Conservation (phyloP, 495 filamentous ascomycete species). For the Penicillium waksmanii region DNA sequence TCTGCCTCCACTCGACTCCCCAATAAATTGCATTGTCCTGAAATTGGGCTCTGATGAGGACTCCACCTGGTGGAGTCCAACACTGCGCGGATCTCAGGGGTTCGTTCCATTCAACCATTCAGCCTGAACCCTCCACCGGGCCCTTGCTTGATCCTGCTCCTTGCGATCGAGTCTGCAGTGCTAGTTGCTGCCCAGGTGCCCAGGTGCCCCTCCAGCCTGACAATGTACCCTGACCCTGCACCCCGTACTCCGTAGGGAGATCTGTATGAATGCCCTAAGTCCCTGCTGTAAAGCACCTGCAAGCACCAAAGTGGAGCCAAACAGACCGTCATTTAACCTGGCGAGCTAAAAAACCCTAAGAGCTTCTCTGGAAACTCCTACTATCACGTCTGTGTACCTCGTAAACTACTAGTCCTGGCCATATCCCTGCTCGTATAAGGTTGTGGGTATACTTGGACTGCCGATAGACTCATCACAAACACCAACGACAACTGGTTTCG, state of each 20-base stretch:
- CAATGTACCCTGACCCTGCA: neutral
- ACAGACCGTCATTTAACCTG: conserved; percentile 3
- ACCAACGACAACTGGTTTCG: too few relatives aligned
- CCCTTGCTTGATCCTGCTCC: conserved; percentile 5
- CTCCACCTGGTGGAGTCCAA: conserved; percentile 28
- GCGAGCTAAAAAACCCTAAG: conserved; percentile 12
- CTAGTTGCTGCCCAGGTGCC: too few relatives aligned
- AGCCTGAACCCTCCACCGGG: neutral
- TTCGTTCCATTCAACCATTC: conserved; percentile 18
- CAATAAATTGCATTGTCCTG: neutral
- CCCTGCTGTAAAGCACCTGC: too few relatives aligned
- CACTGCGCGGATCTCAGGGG: conserved; percentile 31
- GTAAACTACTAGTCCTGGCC: neutral
- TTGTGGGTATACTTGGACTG: too few relatives aligned
- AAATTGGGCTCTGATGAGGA: conserved; percentile 15
- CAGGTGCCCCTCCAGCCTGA: neutral
- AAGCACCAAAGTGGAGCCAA: too few relatives aligned
- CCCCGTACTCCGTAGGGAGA: neutral
- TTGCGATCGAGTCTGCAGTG: neutral
- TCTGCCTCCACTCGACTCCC: neutral
- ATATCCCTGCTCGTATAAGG: too few relatives aligned
- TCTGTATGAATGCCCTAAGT: too few relatives aligned
- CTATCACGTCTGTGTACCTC: neutral
- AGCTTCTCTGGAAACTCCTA: neutral
- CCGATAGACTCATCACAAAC: too few relatives aligned